These are phyloP conservation scores for Metschnikowia borealis DNA, from an alignment of 805 yeast genomes.

Conservation along the genomic window DNA sequence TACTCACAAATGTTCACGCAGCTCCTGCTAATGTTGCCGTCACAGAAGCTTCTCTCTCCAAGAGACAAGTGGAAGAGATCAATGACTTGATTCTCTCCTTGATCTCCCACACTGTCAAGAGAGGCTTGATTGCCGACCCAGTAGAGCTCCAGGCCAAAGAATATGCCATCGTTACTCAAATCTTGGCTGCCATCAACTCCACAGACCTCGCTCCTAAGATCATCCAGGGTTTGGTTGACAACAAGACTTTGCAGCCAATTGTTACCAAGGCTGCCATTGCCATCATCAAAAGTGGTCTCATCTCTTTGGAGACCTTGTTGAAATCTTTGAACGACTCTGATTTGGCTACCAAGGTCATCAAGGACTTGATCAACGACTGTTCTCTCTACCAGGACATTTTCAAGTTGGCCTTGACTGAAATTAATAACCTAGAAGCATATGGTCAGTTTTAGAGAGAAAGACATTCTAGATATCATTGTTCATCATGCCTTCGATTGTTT, in stretches of 20 bases:
- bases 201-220: conserved; percentile 36
- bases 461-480: too few relatives aligned
- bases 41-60: conserved; percentile 9
- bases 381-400: conserved; percentile 37
- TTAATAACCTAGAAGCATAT: too few relatives aligned
- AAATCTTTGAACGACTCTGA: conserved; percentile 41
- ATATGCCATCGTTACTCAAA: conserved; percentile 37
- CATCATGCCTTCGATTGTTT: too few relatives aligned
- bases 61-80: conserved; percentile 20
- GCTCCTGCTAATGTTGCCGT: conserved; percentile 17
- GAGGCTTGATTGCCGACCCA: conserved; percentile 20
- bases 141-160: conserved; percentile 34
- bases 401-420: conserved; percentile 30
- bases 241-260: conserved; percentile 28
- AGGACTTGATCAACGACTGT: conserved; percentile 36
- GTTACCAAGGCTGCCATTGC: conserved; percentile 26
- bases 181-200: conserved; percentile 33
- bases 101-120: conserved; percentile 27
- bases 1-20: conserved; percentile 15
- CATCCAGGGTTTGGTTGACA: conserved; percentile 30
- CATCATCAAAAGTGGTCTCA: conserved; percentile 28
- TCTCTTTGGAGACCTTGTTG: conserved; percentile 35
- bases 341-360: conserved; percentile 34
- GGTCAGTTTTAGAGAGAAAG: too few relatives aligned
- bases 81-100: conserved; percentile 27